A percentile compares a stretch with the other conserved stretches of the same genome.
Evolutionary conservation across 1,284 basidiomycete species (phyloP).

Genomic region (Heterobasidion annosum): DNA sequence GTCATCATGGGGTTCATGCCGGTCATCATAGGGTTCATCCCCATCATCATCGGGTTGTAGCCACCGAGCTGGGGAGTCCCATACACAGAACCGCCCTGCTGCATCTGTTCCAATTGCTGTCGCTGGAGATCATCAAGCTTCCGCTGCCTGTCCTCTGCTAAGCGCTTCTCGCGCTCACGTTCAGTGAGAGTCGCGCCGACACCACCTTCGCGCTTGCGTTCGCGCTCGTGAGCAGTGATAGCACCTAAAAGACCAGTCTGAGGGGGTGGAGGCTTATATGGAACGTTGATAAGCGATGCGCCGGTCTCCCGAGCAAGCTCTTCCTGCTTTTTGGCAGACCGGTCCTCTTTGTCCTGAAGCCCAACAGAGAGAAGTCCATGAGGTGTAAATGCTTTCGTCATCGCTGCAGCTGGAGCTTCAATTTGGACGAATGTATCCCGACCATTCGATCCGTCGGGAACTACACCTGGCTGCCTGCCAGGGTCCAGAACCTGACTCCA

Average conservation of each 20-base stretch:
- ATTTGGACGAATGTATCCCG: conserved; percentile 79
- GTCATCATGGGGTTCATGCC: conserved; percentile 53
- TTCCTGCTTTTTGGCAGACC: conserved; percentile 92
- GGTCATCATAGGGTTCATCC: conserved; percentile 48
- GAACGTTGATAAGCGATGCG: conserved; percentile 87
- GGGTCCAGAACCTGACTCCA: conserved; percentile 86
- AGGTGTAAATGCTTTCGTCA: conserved; percentile 91
- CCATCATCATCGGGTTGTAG: conserved; percentile 58
- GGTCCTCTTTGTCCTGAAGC: conserved; percentile 90
- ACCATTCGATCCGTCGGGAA: conserved; percentile 22
- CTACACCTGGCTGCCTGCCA: conserved; percentile 32
- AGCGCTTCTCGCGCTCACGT: conserved; percentile 84
- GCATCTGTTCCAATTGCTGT: conserved; percentile 83
- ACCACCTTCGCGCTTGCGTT: conserved; percentile 90
- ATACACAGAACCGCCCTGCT: conserved; percentile 67
- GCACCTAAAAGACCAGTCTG: conserved; percentile 94
- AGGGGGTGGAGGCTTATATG: conserved; percentile 89
- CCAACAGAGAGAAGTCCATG: conserved; percentile 93
- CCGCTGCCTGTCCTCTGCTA: conserved; percentile 87
- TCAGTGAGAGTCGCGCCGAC: conserved; percentile 92
- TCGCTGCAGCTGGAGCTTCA: conserved; percentile 61
- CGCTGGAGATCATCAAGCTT: conserved; percentile 86
- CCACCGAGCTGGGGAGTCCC: conserved; percentile 29
- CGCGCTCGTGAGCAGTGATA: conserved; percentile 91
- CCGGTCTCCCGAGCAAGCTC: conserved; percentile 87